These are phyloP conservation scores for Farysia itapuensis DNA, from an alignment of 1,284 basidiomycete genomes.

Conservation along the genomic window DNA sequence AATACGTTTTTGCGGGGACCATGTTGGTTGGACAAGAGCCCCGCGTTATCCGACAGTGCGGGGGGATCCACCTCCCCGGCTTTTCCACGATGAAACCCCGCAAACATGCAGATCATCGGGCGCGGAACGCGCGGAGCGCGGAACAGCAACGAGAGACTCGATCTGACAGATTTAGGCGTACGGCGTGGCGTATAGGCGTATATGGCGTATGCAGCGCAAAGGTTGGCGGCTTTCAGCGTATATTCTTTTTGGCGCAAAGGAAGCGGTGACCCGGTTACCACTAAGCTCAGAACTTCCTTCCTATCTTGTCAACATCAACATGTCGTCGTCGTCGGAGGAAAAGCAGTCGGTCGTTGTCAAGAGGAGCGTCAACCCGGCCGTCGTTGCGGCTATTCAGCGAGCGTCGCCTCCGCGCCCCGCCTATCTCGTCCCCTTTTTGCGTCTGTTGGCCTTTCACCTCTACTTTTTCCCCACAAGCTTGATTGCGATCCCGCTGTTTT, in stretches of 20 bases:
- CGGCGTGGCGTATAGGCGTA: not conserved
- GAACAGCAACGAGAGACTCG: no score
- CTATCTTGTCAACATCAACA: not conserved
- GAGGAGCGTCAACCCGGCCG: slow-evolving; percentile 25
- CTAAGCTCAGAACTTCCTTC: no score
- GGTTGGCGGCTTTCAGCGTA: not conserved
- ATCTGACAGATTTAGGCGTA: not conserved
- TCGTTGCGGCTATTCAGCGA: slow-evolving; percentile 21
- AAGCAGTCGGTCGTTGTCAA: not conserved
- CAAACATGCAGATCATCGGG: no score
- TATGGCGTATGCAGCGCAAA: not conserved
- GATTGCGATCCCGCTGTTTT: slow-evolving; percentile 33
- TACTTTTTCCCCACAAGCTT: slow-evolving; percentile 46
- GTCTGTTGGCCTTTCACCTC: slow-evolving; percentile 43
- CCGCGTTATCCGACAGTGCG: no score
- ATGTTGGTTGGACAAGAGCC: not conserved
- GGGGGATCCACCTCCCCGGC: no score
- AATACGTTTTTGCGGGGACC: not conserved
- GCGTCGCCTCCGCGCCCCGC: slow-evolving; percentile 23
- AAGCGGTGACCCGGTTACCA: no score
- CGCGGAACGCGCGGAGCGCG: no score
- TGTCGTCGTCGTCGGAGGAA: not conserved
- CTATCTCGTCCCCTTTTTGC: slow-evolving; percentile 23
- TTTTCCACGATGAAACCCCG: no score
- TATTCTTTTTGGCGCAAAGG: not conserved